These are phyloP conservation scores for Entoloma clypeatum DNA, from an alignment of 1,284 basidiomycete genomes.

Conservation along the genomic window DNA sequence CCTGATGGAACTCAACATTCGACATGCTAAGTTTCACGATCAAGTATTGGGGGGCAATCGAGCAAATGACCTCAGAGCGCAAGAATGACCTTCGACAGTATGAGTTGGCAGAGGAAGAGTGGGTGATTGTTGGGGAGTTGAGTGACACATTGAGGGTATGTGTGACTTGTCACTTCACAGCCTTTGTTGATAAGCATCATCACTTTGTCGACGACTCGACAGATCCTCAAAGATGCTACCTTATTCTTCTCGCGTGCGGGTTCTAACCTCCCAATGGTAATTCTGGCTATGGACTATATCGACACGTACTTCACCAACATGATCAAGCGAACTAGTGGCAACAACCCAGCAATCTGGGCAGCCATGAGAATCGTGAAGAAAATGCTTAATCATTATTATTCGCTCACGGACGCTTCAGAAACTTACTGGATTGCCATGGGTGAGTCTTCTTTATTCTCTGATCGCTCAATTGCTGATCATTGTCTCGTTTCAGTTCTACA, in stretches of 20 bases:
- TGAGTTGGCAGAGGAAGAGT: neutral
- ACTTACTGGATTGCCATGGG: slow-evolving; percentile 30
- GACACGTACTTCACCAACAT: slow-evolving; percentile 16
- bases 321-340: slow-evolving; percentile 4
- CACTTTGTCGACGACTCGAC: neutral
- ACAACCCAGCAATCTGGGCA: slow-evolving; percentile 1
- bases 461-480: neutral
- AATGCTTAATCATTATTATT: slow-evolving; percentile 28
- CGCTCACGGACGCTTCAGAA: slow-evolving; percentile 23
- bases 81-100: neutral
- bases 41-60: slow-evolving; percentile 20
- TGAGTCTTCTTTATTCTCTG: slow-evolving; percentile 15
- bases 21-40: slow-evolving; percentile 24
- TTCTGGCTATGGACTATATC: slow-evolving; percentile 30
- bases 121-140: neutral
- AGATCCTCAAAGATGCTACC: slow-evolving; percentile 1
- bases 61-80: slow-evolving; percentile 16
- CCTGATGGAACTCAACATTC: slow-evolving; percentile 32
- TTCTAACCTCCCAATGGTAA: slow-evolving; percentile 19
- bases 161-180: neutral
- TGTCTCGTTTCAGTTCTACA: slow-evolving; percentile 16
- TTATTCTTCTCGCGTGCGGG: neutral
- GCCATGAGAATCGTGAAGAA: slow-evolving; percentile 3
- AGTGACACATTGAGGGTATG: slow-evolving; percentile 1
- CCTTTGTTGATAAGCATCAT: neutral